phyloP scores from a whole-genome alignment of 2,329 filamentous ascomycete species.

The Trichoderma koningii region DNA sequence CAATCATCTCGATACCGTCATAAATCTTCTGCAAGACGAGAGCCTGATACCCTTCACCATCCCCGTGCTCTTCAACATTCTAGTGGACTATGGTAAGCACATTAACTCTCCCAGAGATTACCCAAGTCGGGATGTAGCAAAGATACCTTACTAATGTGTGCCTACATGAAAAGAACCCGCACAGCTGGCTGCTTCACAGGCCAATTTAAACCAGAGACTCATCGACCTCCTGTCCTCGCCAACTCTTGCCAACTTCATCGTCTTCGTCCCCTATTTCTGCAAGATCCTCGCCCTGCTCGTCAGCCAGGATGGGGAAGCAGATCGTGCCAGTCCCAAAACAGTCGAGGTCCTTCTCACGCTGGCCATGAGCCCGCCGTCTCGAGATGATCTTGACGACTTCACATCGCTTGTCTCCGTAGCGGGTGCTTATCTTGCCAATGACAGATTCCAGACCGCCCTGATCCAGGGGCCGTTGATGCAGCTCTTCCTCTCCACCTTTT shows the following conservation, averaged over 20 bases:
- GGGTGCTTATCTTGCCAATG: constrained; percentile 57
- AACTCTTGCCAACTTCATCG: constrained; percentile 44
- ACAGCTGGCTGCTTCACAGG: constrained; percentile 57
- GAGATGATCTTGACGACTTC: constrained; percentile 57
- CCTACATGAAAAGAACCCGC: constrained; percentile 62
- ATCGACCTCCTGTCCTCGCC: constrained; percentile 53
- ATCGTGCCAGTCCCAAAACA: constrained; percentile 48
- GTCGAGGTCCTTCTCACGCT: constrained; percentile 53
- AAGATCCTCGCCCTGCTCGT: constrained; percentile 59
- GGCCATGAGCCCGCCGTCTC: constrained; percentile 45
- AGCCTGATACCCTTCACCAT: constrained; percentile 55
- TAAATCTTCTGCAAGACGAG: constrained; percentile 51
- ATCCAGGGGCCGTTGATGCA: constrained; percentile 44
- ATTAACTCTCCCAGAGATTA: neutral
- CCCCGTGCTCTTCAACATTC: constrained; percentile 63
- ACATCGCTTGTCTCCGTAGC: constrained; percentile 54
- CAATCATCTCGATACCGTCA: constrained; percentile 51
- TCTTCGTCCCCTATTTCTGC: constrained; percentile 55
- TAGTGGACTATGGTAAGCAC: constrained; percentile 62
- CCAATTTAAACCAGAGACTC: constrained; percentile 52
- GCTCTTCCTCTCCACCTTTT: constrained; percentile 52
- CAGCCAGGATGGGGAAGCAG: constrained; percentile 53
- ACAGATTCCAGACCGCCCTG: constrained; percentile 53
- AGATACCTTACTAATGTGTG: constrained; percentile 46
- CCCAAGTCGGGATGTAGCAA: neutral